Base-by-base conservation (phyloP, 371 early-diverging fungal genomes). In the Apophysomyces trapeziformis region DNA sequence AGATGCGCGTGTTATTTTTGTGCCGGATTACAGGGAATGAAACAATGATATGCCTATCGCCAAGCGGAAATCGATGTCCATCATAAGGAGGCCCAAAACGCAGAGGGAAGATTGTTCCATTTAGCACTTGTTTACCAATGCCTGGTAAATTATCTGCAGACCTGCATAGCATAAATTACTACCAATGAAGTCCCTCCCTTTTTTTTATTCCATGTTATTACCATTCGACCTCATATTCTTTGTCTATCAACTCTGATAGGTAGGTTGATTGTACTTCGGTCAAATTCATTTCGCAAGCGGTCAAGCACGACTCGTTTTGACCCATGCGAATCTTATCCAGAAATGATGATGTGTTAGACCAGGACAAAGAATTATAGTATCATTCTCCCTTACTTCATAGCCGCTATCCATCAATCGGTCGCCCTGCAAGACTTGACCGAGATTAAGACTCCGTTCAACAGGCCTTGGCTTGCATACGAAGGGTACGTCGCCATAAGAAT, bases 391-490 rank as follows among this genome's bases (percentile, higher is more conserved):
- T 75, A 84, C 80, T 74, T 76, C 65, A 41, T 80, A 84, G 57
- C 82, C 80, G 7, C 84, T 82, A 38, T 71, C 77, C 39, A 83
- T 84, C 37, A 93, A 84, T 7, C 94, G 85, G 66, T 95, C 95
- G 18, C 95, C 95, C 41, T 91, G 86, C 44, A 95, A 76, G 12
- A 93, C 89, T 60, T 87, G 84, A 46, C 95, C 95, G 38, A 95
- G 80, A 70, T 87, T 89, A 58, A 91, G 82, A 77, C 87, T 79
- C 57, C 78, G 77, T 45, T 77, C 71, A 5, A 46, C 57, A 35
- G 69, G 80, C 57, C 74, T 69, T n/a, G 88, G 85, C 38, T 72
- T 77, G 73, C 93, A 92, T 43, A 90, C 90, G 74, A 94, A 93
- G n/a, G 84, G 83, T 39, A 89, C 70, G 71, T 85, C 84, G 37